Conservation (phyloP, 108 stramenopile species). For the Poteriospumella lacustris region DNA sequence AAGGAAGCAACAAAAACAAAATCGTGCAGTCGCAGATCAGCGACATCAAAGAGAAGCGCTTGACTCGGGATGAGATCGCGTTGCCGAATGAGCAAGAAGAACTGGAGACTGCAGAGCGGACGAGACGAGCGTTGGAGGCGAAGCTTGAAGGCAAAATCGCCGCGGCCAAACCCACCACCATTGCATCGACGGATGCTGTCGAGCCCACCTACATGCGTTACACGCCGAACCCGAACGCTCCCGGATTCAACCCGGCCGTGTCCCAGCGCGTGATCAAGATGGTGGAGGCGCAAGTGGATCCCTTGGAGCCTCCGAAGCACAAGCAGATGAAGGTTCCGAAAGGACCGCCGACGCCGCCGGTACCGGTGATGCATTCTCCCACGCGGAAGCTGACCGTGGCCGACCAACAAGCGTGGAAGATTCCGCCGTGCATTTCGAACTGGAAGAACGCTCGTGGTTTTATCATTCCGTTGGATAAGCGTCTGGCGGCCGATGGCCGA, state of each 20-base stretch:
- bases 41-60: constrained; percentile 69
- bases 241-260: constrained; percentile 90
- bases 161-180: constrained; percentile 61
- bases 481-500: constrained; percentile 95
- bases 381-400: constrained; percentile 54
- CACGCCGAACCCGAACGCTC: constrained; percentile 90
- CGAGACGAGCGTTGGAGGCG: constrained; percentile 74
- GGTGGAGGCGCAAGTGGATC: constrained; percentile 88
- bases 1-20: constrained; percentile 78
- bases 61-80: constrained; percentile 67
- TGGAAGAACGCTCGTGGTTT: constrained; percentile 97
- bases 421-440: constrained; percentile 94
- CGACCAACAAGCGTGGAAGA: constrained; percentile 81
- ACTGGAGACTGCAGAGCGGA: constrained; percentile 68
- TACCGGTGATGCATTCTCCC: constrained; percentile 59
- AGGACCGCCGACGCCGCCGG: constrained; percentile 40
- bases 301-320: constrained; percentile 98
- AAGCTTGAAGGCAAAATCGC: constrained; percentile 70
- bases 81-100: constrained; percentile 85
- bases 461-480: constrained; percentile 96
- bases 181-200: constrained; percentile 50
- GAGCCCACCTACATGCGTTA: constrained; percentile 89
- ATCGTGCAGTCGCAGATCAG: constrained; percentile 72
- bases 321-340: constrained; percentile 77
- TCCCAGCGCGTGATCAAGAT: constrained; percentile 91